Evolutionary conservation across 768 basidiomycete genomes (phyloP), one percentile per base, ranked within the genome.

Genomic region (Dentipellis fragilis): DNA sequence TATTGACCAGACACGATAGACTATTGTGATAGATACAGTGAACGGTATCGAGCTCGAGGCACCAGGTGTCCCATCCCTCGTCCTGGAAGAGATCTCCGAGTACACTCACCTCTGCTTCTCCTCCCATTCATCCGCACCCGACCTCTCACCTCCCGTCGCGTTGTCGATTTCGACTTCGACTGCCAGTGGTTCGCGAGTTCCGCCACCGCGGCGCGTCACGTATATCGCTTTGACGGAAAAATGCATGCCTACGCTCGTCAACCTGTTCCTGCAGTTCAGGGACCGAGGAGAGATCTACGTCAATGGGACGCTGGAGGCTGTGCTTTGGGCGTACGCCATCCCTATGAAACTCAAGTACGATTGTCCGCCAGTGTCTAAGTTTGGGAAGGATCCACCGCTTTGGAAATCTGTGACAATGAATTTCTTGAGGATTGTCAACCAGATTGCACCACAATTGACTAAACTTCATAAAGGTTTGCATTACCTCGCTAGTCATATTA

Each of bases 341-440:
- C 93, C 95, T 1, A 83, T 97, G 66, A 93, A 93, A 64, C 73
- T 98, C 59, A 94, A 94, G 69, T 95, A 97, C 60, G 92, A 95
- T 37, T 96, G 94, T 67, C 94, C 95, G 0, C 72, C 88, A 0
- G 80, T 95, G 0, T 92, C 87, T 39, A 93, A 86, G 65, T 91
- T 83, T 65, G 92, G 90, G 2, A 85, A 89, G 54, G 95, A 94
- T 63, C 71, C 69, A 19, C 93, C 94, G 0, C 71, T 99, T 2
- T 98, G 95, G 95, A 94, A 93, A 71, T 93, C 92, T 0, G 94
- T 92, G n/a, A 92, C 88, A 2, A 79, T 75, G 12, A 83, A 76
- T 63, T 91, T 91, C 68, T 72, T 93, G 63, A 74, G 75, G 14
- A 77, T 90, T 35, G 84, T 90, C 46, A 87, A 81, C 55, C 85